Percentiles rank a stretch among this genome's conserved stretches.
These are phyloP conservation scores for Pythium sp. DNA, from an alignment of 352 stramenopile species.

Conservation along the genomic window DNA sequence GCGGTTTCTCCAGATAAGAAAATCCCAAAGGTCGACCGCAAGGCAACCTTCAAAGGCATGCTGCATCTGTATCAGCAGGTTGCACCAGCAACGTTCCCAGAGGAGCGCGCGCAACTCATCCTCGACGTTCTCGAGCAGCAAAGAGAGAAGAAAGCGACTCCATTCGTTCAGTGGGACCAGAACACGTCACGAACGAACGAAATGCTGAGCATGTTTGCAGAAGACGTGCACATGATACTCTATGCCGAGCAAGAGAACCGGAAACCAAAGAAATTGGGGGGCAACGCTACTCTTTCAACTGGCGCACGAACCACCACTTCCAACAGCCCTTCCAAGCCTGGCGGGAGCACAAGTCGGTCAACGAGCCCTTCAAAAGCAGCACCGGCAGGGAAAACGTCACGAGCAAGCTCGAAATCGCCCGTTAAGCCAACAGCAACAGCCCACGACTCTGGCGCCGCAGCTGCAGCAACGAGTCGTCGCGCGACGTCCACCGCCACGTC, in stretches of 20 bases:
- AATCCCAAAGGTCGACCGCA: constrained; percentile 20
- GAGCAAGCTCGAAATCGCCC: constrained; percentile 4
- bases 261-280: constrained; percentile 41
- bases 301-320: not conserved
- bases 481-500: constrained; percentile 5
- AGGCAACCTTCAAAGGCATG: constrained; percentile 34
- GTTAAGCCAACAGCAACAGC: constrained; percentile 10
- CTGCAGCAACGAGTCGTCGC: constrained; percentile 12
- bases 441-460: constrained; percentile 10
- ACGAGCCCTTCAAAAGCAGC: constrained; percentile 10
- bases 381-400: not conserved
- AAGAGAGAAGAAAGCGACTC: constrained; percentile 26
- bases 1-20: not conserved
- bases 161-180: constrained; percentile 54
- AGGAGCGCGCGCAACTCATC: constrained; percentile 47
- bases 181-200: constrained; percentile 48
- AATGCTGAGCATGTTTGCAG: constrained; percentile 52
- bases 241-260: constrained; percentile 57
- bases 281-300: not conserved
- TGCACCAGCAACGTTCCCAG: constrained; percentile 28
- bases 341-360: not conserved
- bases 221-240: constrained; percentile 57
- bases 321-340: constrained; percentile 13
- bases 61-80: constrained; percentile 37
- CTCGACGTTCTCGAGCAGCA: constrained; percentile 37